Conservation (phyloP, 192 early-diverging fungal genomes). For the Coemansia sp. region DNA sequence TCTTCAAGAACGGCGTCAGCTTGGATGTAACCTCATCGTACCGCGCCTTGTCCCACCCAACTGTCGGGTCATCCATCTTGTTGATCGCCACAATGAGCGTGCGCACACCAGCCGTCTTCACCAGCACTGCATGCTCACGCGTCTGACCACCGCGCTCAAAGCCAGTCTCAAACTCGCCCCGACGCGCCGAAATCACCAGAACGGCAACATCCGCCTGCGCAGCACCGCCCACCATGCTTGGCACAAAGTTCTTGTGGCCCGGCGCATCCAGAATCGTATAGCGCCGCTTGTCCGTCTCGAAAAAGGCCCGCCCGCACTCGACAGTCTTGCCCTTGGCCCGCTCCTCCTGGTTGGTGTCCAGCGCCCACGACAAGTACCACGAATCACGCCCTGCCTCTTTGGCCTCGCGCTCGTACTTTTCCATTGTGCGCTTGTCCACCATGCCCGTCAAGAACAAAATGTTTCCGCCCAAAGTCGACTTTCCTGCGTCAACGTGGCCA, state of each 20-base stretch:
- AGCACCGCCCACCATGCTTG: constrained; percentile 95
- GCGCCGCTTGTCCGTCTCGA: constrained; percentile 91
- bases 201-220: constrained; percentile 96
- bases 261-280: constrained; percentile 99
- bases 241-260: constrained; percentile 98
- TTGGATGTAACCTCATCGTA: constrained; percentile 90
- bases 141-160: constrained; percentile 99
- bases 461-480: constrained; percentile 98
- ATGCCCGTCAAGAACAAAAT: constrained; percentile 92
- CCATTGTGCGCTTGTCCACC: constrained; percentile 99
- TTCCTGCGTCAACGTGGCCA: constrained; percentile 97
- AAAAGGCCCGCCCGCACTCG: constrained; percentile 96
- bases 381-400: constrained; percentile 95
- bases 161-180: constrained; percentile 99
- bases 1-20: constrained; percentile 88
- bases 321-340: constrained; percentile 98
- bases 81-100: constrained; percentile 92
- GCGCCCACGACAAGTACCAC: constrained; percentile 98
- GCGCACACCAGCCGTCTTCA: constrained; percentile 96
- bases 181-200: constrained; percentile 93
- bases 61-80: constrained; percentile 99
- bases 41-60: constrained; percentile 84
- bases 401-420: constrained; percentile 98
- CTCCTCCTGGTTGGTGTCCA: constrained; percentile 96
- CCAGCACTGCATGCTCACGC: constrained; percentile 94